phyloP scores from a whole-genome alignment of 495 filamentous ascomycete species.

The Lasiosphaeria hispida region DNA sequence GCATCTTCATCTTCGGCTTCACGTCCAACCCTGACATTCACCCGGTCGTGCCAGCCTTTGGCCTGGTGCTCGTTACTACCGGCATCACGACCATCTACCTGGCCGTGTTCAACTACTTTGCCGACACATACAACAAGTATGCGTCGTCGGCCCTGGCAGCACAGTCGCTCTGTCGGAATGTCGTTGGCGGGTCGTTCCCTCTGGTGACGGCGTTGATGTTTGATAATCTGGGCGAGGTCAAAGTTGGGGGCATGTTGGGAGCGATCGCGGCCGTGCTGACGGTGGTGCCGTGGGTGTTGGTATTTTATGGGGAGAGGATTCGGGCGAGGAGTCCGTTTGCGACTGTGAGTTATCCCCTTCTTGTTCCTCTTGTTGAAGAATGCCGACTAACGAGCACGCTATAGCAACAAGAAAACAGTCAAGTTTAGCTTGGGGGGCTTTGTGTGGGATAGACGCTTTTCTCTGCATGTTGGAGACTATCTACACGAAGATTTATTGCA shows the following conservation, averaged over 20 bases:
- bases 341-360: slow-evolving; percentile 14
- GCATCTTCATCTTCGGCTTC: slow-evolving; percentile 74
- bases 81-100: slow-evolving; percentile 89
- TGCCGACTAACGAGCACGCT: neutral
- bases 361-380: slow-evolving; percentile 8
- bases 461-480: too few species aligned
- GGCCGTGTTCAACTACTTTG: slow-evolving; percentile 90
- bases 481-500: too few species aligned
- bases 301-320: slow-evolving; percentile 77
- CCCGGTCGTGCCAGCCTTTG: slow-evolving; percentile 76
- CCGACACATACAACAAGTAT: slow-evolving; percentile 84
- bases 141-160: slow-evolving; percentile 86
- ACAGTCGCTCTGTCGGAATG: slow-evolving; percentile 80
- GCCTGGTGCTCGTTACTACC: slow-evolving; percentile 72
- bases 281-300: slow-evolving; percentile 80
- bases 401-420: too few species aligned
- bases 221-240: slow-evolving; percentile 63
- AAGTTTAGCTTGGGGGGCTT: too few species aligned
- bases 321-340: slow-evolving; percentile 78
- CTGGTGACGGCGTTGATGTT: slow-evolving; percentile 73
- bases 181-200: slow-evolving; percentile 81
- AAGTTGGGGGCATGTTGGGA: slow-evolving; percentile 74
- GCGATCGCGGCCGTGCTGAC: slow-evolving; percentile 69
- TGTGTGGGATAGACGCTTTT: too few species aligned
- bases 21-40: slow-evolving; percentile 63